These are phyloP conservation scores for Claviceps digitariae DNA, from an alignment of 2,329 filamentous ascomycete species.

Conservation along the genomic window DNA sequence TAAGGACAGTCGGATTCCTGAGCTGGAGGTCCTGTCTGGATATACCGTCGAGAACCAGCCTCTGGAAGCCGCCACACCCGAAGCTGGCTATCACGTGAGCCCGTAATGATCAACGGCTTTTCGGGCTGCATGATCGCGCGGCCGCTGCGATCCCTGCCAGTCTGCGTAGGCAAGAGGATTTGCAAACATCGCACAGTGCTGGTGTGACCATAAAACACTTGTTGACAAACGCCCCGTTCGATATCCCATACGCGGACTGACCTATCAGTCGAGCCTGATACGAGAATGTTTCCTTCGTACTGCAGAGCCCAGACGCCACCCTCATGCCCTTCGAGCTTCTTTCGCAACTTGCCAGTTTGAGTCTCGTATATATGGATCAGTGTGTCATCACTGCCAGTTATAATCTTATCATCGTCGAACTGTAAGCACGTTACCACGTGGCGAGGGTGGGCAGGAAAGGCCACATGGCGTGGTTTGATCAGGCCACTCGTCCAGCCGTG, in stretches of 20 bases:
- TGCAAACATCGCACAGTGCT: constrained; percentile 93
- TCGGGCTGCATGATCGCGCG: constrained; percentile 78
- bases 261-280: constrained; percentile 90
- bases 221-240: constrained; percentile 78
- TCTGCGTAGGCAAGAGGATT: constrained; percentile 76
- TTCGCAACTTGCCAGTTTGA: constrained; percentile 75
- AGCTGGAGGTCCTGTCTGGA: constrained; percentile 62
- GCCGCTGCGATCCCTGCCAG: constrained; percentile 58
- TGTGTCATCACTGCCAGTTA: constrained; percentile 94
- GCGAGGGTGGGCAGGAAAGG: constrained; percentile 88
- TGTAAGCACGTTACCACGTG: constrained; percentile 97
- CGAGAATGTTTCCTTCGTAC: constrained; percentile 87
- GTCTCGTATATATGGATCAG: constrained; percentile 98
- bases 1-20: constrained; percentile 79
- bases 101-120: constrained; percentile 92
- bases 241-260: constrained; percentile 99
- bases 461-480: constrained; percentile 77
- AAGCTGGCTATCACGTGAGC: constrained; percentile 85
- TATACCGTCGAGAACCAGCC: constrained; percentile 61
- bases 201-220: constrained; percentile 94
- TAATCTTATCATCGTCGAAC: constrained; percentile 95
- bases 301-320: constrained; percentile 96
- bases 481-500: constrained; percentile 84
- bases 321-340: constrained; percentile 81
- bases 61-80: constrained; percentile 90